Evolutionary conservation across 352 stramenopile species (phyloP).

Genomic region (Aphanomyces invadans): DNA sequence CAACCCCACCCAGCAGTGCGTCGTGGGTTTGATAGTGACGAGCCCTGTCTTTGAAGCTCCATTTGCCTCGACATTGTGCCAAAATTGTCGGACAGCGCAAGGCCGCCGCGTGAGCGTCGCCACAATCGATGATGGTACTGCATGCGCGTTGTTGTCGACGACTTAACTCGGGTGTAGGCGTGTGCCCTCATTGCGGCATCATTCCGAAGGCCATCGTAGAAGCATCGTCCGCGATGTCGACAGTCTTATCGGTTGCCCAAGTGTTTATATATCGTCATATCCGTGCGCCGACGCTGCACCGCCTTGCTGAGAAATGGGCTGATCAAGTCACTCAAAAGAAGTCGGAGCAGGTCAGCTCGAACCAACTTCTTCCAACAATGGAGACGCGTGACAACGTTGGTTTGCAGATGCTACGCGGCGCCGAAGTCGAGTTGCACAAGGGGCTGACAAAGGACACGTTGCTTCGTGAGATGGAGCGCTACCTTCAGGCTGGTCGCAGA

Average conservation of each 20-base stretch:
- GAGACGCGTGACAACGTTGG: background rate
- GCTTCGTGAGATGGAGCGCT: slow-evolving; percentile 46
- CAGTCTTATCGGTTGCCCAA: slow-evolving; percentile 33
- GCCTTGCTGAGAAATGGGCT: slow-evolving; percentile 39
- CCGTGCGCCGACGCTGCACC: slow-evolving; percentile 42
- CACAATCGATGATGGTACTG: background rate
- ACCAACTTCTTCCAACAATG: slow-evolving; percentile 1
- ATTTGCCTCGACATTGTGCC: slow-evolving; percentile 48
- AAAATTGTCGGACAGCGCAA: slow-evolving; percentile 37
- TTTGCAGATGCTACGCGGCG: slow-evolving; percentile 9
- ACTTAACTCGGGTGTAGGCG: slow-evolving; percentile 21
- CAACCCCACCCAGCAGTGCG: slow-evolving; percentile 6
- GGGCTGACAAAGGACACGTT: slow-evolving; percentile 57
- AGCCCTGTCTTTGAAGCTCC: slow-evolving; percentile 30
- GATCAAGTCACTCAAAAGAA: background rate
- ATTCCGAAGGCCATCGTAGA: slow-evolving; percentile 26
- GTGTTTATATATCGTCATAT: slow-evolving; percentile 41
- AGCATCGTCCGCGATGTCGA: slow-evolving; percentile 27
- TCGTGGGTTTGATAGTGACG: slow-evolving; percentile 56
- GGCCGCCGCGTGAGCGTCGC: slow-evolving; percentile 38
- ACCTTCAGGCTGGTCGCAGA: slow-evolving; percentile 41
- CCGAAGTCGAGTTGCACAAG: slow-evolving; percentile 24
- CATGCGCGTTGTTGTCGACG: slow-evolving; percentile 15
- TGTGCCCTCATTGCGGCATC: slow-evolving; percentile 56
- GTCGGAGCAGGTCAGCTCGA: slow-evolving; percentile 7